These are phyloP conservation scores for Alternaria hordeiaustralica DNA, from an alignment of 2,329 filamentous ascomycete genomes.

Conservation along the genomic window DNA sequence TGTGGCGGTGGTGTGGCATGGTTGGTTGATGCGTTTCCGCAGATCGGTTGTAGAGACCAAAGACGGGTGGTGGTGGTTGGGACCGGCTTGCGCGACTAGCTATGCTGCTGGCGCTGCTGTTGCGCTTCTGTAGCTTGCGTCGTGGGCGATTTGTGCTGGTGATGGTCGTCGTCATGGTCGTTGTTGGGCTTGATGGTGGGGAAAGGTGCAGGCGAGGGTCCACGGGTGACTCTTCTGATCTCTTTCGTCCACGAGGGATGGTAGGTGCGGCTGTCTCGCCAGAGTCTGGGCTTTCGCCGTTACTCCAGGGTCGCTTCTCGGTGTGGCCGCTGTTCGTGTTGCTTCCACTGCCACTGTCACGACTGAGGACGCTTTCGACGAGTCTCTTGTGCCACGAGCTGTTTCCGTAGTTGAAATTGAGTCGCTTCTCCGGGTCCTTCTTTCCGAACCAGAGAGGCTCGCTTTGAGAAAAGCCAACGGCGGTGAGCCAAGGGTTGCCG, in stretches of 20 bases:
- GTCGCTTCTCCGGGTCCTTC: slow-evolving; percentile 53
- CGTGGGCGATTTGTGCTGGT: neutral
- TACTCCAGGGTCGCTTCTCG: slow-evolving; percentile 1
- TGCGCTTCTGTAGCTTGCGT: slow-evolving; percentile 11
- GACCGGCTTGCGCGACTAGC: slow-evolving; percentile 1
- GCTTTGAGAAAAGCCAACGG: slow-evolving; percentile 57
- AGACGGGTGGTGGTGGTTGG: neutral
- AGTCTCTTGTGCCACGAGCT: slow-evolving; percentile 35
- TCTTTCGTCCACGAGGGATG: neutral
- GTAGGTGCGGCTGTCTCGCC: neutral
- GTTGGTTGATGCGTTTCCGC: neutral
- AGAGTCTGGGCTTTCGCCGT: slow-evolving; percentile 2
- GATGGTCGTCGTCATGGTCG: slow-evolving; percentile 13
- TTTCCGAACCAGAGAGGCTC: slow-evolving; percentile 65
- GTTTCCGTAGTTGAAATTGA: slow-evolving; percentile 57
- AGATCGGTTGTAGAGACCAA: neutral
- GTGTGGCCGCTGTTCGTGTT: slow-evolving; percentile 12
- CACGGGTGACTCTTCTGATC: slow-evolving; percentile 15
- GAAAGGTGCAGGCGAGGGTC: slow-evolving; percentile 9
- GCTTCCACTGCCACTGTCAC: slow-evolving; percentile 20
- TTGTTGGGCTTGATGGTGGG: slow-evolving; percentile 4
- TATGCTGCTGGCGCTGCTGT: slow-evolving; percentile 8
- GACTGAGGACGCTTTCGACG: slow-evolving; percentile 20
- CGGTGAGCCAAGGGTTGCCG: slow-evolving; percentile 55
- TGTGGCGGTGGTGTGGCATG: neutral